phyloP scores from a whole-genome alignment of 2,329 filamentous ascomycete species.

The Pseudocercospora pini-densiflorae region DNA sequence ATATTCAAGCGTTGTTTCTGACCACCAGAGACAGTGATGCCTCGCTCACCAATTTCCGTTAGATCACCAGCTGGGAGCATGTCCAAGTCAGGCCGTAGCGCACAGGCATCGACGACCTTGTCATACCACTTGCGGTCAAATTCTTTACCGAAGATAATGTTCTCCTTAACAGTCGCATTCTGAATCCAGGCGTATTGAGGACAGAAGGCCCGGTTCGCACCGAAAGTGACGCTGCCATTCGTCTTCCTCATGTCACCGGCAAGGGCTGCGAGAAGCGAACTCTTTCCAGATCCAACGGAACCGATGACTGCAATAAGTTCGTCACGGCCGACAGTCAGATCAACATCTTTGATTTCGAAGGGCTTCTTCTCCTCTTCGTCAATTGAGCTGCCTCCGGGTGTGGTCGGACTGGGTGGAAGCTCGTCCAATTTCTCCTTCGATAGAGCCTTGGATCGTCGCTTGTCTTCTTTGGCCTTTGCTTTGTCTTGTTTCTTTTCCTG shows the following conservation, averaged over 20 bases:
- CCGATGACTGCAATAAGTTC: conserved; percentile 87
- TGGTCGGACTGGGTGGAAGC: conserved; percentile 23
- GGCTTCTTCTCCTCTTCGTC: conserved; percentile 67
- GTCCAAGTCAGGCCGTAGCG: conserved; percentile 81
- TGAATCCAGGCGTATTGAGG: conserved; percentile 99
- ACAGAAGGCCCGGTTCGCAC: conserved; percentile 84
- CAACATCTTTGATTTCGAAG: conserved; percentile 72
- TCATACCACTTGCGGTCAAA: conserved; percentile 77
- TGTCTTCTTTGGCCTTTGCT: conserved; percentile 47
- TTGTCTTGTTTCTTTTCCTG: conserved; percentile 50
- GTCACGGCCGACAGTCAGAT: conserved; percentile 70
- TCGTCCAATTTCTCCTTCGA: conserved; percentile 34
- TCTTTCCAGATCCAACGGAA: conserved; percentile 88
- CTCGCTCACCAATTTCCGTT: conserved; percentile 93
- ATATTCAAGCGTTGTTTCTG: conserved; percentile 97
- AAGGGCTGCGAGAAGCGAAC: conserved; percentile 82
- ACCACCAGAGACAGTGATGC: conserved; percentile 92
- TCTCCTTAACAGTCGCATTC: conserved; percentile 83
- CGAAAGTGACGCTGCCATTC: conserved; percentile 71
- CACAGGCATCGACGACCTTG: conserved; percentile 83
- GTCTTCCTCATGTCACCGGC: conserved; percentile 94
- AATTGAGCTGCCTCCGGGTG: conserved; percentile 42
- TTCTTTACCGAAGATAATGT: conserved; percentile 87
- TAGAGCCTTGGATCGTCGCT: conserved; percentile 40
- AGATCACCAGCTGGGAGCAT: conserved; percentile 89